Base-by-base conservation (phyloP, 164 flowering plant species). In the Liquidambar formosana region DNA sequence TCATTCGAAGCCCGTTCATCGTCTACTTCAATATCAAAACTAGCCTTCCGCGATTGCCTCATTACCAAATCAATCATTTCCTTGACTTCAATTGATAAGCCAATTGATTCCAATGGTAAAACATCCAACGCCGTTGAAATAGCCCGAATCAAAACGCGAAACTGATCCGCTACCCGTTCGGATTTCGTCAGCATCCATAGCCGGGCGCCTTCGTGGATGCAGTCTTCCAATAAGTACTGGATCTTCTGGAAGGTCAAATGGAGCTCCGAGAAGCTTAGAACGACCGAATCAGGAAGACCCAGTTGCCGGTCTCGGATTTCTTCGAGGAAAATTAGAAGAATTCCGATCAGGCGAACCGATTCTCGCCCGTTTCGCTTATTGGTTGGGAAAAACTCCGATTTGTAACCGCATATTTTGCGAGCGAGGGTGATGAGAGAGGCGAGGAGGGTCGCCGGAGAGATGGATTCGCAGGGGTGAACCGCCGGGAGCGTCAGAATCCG, bases 401-500 rank as follows among this genome's bases (percentile, higher is more conserved):
- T 75, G 82, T 44, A 83, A 10, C 56, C 16, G 64, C 60, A 66
- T 23, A 85, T 87, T 4, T 19, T 19, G 18, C 13, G 57, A 23
- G 81, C 68, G 19, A 82, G 79, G 33, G 46, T 23, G 75, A 77
- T 67, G 0, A 87, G 63, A 0, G 89, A 87, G 51, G 61, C 22
- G 18, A 87, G 63, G 5, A 87, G 86, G 23, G 82, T 80, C 43
- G 74, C 13, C 11, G 79, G 78, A 4, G 86, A 44, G 11, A 79
- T 65, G 15, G 73, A 46, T 0, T 80, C 87, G 65, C 82, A 72
- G 25, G 91, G 86, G 64, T 78, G 79, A 21, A 85, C 77, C 59
- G 87, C 89, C 85, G 91, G 91, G 61, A 59, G 82, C 8, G 72
- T 77, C 48, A 87, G 65, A 33, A 78, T 71, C 89, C 89, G 89